Conservation (phyloP, 2,329 filamentous ascomycete species). For the Alternaria sp. region DNA sequence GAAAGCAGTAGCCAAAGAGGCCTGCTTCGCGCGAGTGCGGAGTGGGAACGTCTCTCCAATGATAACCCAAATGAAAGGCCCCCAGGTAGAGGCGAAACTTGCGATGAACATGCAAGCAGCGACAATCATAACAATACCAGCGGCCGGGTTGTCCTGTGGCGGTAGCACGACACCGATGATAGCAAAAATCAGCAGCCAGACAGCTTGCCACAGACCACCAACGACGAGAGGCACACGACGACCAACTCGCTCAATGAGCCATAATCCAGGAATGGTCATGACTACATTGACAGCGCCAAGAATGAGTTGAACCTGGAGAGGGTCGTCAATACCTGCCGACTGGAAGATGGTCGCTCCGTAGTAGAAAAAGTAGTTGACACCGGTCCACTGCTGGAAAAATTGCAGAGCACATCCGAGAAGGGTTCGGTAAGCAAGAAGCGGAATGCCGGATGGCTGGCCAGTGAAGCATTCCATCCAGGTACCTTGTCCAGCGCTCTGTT, state of each 20-base stretch:
- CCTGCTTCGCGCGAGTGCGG: constrained; percentile 46
- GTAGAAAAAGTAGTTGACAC: constrained; percentile 63
- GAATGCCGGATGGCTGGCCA: constrained; percentile 48
- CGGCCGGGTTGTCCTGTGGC: constrained; percentile 47
- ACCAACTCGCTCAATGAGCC: constrained; percentile 72
- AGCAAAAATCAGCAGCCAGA: constrained; percentile 69
- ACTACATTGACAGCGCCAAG: constrained; percentile 70
- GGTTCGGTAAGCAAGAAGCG: constrained; percentile 50
- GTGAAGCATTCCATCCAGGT: constrained; percentile 45
- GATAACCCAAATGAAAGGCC: constrained; percentile 64
- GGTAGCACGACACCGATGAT: constrained; percentile 52
- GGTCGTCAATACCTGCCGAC: constrained; percentile 71
- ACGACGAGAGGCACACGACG: constrained; percentile 72
- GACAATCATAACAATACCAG: constrained; percentile 74
- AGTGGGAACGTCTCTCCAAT: constrained; percentile 48
- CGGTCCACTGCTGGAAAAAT: constrained; percentile 47
- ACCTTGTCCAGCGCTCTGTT: constrained; percentile 38
- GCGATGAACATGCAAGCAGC: constrained; percentile 78
- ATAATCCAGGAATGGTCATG: constrained; percentile 72
- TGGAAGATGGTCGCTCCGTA: constrained; percentile 74
- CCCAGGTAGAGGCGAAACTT: constrained; percentile 72
- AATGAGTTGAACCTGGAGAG: constrained; percentile 56
- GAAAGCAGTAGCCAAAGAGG: constrained; percentile 43
- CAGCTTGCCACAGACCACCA: constrained; percentile 72
- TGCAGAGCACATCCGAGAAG: constrained; percentile 40